phyloP scores from a whole-genome alignment of 2,329 filamentous ascomycete genomes.

The Aspergillus viridinutans region DNA sequence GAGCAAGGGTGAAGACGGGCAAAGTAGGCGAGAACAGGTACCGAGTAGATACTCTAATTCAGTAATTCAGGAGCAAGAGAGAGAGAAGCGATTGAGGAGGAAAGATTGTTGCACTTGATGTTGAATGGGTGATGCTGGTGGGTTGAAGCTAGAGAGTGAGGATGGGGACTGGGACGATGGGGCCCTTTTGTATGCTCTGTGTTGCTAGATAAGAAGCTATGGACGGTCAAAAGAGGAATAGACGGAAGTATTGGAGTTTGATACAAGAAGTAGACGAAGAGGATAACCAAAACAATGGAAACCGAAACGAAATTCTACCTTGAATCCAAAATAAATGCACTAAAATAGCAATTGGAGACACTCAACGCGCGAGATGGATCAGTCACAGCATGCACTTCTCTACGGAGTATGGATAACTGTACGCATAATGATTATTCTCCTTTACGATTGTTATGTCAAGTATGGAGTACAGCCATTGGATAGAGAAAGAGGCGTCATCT shows the following conservation, averaged over 20 bases:
- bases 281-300: slow-evolving; percentile 8
- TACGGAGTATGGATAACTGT: background rate
- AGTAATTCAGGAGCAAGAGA: slow-evolving; percentile 14
- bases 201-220: slow-evolving; percentile 1
- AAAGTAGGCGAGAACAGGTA: background rate
- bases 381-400: background rate
- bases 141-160: background rate
- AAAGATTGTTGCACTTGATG: background rate
- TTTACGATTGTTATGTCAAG: background rate
- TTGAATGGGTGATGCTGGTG: background rate
- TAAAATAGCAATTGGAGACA: background rate
- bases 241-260: slow-evolving; percentile 13
- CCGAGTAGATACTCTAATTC: slow-evolving; percentile 2
- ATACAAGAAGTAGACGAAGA: slow-evolving; percentile 6
- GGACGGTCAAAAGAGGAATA: slow-evolving; percentile 4
- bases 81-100: slow-evolving; percentile 4
- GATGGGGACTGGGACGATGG: slow-evolving; percentile 2
- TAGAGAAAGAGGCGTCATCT: background rate
- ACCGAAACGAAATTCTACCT: slow-evolving; percentile 5
- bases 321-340: slow-evolving; percentile 5
- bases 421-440: background rate
- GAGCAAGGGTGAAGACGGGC: slow-evolving; percentile 1
- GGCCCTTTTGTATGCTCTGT: slow-evolving; percentile 1
- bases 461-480: background rate
- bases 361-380: background rate